Percentiles rank a stretch among this genome's conserved stretches.
phyloP scores from a whole-genome alignment of 169 alveolate species.

The Theileria luwenshuni region DNA sequence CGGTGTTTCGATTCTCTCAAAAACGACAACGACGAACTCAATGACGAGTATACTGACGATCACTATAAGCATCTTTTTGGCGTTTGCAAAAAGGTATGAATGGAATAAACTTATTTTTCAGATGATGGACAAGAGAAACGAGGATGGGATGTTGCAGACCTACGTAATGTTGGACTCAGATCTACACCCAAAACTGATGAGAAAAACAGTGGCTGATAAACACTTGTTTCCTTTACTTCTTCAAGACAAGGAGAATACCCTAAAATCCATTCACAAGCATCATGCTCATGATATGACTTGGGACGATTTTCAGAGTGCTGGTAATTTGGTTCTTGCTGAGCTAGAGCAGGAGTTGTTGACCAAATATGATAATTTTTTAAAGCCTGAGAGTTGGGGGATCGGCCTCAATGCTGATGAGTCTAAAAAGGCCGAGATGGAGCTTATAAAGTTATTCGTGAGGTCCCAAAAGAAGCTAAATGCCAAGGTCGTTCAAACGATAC shows the following conservation, averaged over 20 bases:
- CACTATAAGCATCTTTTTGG: slow-evolving; percentile 39
- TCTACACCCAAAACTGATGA: slow-evolving; percentile 37
- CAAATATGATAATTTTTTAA: slow-evolving; percentile 36
- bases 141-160: slow-evolving; percentile 47
- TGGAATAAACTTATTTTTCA: background rate
- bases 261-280: slow-evolving; percentile 35
- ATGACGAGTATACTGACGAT: slow-evolving; percentile 15
- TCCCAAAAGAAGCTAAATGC: slow-evolving; percentile 54
- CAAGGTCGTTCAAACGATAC: slow-evolving; percentile 39
- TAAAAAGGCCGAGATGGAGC: slow-evolving; percentile 49
- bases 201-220: slow-evolving; percentile 31
- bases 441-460: slow-evolving; percentile 51
- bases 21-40: slow-evolving; percentile 15
- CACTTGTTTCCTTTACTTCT: slow-evolving; percentile 59
- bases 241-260: slow-evolving; percentile 53
- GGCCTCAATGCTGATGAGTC: slow-evolving; percentile 38
- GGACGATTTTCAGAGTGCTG: slow-evolving; percentile 61
- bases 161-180: slow-evolving; percentile 68
- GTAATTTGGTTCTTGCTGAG: slow-evolving; percentile 53
- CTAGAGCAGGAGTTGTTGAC: slow-evolving; percentile 42
- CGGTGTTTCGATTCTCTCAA: slow-evolving; percentile 44
- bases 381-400: slow-evolving; percentile 64
- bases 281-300: slow-evolving; percentile 54
- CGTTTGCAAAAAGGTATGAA: slow-evolving; percentile 30
- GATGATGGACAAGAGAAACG: slow-evolving; percentile 45